Evolutionary conservation across 176 grass and related monocot genomes (phyloP), one percentile per base, ranked within the genome.

Genomic region (Areca catechu): DNA sequence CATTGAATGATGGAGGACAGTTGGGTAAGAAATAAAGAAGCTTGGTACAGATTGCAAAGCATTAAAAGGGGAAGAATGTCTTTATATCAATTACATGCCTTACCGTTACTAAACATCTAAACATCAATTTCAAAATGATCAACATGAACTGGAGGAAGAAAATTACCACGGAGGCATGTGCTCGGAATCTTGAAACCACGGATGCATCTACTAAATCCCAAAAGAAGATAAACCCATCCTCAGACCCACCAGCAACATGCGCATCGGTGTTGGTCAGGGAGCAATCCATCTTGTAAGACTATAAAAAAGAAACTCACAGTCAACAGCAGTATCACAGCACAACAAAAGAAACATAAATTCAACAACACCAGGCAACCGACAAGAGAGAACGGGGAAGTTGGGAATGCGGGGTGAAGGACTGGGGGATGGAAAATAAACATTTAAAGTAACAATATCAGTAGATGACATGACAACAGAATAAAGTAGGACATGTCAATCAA

Each of bases 241-340:
- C 92, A 2, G 92, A 96, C 79, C 92, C 92, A 23, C 83, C 84
- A 28, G 72, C 69, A 65, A 96, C 75, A 87, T 84, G 84, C 21
- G 91, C 86, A 77, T 96, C 91, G 5, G 85, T 88, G 58, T 96
- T 96, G 4, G 91, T 96, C 22, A 96, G 68, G 65, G 86, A 96
- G 59, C 83, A 96, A 78, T 96, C 86, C 91, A 96, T 90, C 74
- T 87, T 96, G 86, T 68, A 90, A 18, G 91, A 84, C 91, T 96
- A 53, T n/a, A 51, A 17, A 19, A 66, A 12, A 55, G 16, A 56
- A 51, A 43, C 70, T 55, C 47, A 74, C 3, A n/a, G 27, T 25
- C n/a, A 59, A 5, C 24, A 47, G 53, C 15, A 7, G 20, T 15
- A 48, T 15, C 20, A 49, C 22, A 24, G 7, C 5, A 65, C 5